These are phyloP conservation scores for Talaromyces adpressus DNA, from an alignment of 495 filamentous ascomycete genomes.

Conservation along the genomic window DNA sequence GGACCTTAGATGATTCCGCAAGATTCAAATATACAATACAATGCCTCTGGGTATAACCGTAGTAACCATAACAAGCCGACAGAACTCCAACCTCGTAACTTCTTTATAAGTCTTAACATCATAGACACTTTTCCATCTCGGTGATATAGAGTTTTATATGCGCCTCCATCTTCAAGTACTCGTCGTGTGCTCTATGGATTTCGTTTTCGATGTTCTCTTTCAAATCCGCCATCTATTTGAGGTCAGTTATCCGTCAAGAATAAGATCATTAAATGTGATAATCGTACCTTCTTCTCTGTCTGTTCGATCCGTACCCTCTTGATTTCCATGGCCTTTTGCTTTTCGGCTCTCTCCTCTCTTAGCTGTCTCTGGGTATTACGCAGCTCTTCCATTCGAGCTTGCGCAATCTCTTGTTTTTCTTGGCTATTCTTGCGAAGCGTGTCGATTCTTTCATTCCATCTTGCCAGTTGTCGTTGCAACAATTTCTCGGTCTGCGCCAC, in stretches of 20 bases:
- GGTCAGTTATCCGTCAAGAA: constrained; percentile 9
- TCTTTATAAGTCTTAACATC: constrained; percentile 16
- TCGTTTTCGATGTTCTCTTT: constrained; percentile 96
- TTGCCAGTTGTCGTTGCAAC: constrained; percentile 73
- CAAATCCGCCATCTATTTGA: constrained; percentile 79
- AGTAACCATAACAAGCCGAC: constrained; percentile 8
- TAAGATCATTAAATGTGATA: constrained; percentile 10
- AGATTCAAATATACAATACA: constrained; percentile 17
- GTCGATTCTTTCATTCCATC: constrained; percentile 80
- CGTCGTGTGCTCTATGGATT: constrained; percentile 76
- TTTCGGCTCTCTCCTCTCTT: constrained; percentile 76
- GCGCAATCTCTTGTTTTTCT: constrained; percentile 71
- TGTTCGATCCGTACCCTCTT: constrained; percentile 89
- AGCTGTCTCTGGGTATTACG: constrained; percentile 71
- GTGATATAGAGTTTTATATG: constrained; percentile 97
- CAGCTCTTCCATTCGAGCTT: constrained; percentile 85
- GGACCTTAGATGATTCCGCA: not conserved
- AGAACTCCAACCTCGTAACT: constrained; percentile 23
- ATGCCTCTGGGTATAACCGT: constrained; percentile 10
- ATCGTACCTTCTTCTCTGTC: constrained; percentile 99
- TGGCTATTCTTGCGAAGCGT: constrained; percentile 68
- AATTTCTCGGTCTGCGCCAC: constrained; percentile 81
- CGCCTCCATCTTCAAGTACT: constrained; percentile 92
- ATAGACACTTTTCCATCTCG: constrained; percentile 93
- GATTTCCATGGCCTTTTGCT: constrained; percentile 84